These are phyloP conservation scores for Simplicillium sp. DNA, from an alignment of 2,329 filamentous ascomycete species.

Conservation along the genomic window DNA sequence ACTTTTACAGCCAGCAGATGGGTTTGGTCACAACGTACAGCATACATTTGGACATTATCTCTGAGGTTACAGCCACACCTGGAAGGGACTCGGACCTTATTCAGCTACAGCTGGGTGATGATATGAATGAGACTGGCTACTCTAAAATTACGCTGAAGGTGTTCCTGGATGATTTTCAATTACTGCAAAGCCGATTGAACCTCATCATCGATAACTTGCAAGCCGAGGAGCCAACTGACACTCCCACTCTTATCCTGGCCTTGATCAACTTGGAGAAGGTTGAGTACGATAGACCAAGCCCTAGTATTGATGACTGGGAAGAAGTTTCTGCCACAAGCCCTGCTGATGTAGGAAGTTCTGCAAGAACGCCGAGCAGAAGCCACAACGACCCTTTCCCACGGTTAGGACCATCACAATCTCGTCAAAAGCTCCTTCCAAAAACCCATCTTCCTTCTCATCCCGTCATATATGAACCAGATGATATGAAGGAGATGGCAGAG, in stretches of 20 bases:
- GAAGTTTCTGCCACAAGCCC: conserved; percentile 57
- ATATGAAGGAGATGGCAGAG: conserved; percentile 65
- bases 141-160: conserved; percentile 80
- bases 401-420: conserved; percentile 21
- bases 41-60: conserved; percentile 65
- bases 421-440: conserved; percentile 44
- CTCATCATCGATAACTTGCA: conserved; percentile 74
- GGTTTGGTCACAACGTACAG: conserved; percentile 79
- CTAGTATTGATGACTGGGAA: conserved; percentile 85
- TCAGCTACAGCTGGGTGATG: conserved; percentile 66
- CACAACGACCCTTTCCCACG: conserved; percentile 23
- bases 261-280: conserved; percentile 67
- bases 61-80: conserved; percentile 81
- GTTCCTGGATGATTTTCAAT: conserved; percentile 77
- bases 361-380: conserved; percentile 22
- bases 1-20: conserved; percentile 94
- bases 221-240: conserved; percentile 56
- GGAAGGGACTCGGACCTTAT: conserved; percentile 91
- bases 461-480: conserved; percentile 74
- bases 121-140: conserved; percentile 52
- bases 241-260: conserved; percentile 61
- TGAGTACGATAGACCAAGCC: conserved; percentile 47
- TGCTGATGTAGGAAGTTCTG: conserved; percentile 44
- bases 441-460: conserved; percentile 75
- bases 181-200: conserved; percentile 78